Base-by-base conservation (phyloP, 352 stramenopile species). In the Phytophthora pisi region DNA sequence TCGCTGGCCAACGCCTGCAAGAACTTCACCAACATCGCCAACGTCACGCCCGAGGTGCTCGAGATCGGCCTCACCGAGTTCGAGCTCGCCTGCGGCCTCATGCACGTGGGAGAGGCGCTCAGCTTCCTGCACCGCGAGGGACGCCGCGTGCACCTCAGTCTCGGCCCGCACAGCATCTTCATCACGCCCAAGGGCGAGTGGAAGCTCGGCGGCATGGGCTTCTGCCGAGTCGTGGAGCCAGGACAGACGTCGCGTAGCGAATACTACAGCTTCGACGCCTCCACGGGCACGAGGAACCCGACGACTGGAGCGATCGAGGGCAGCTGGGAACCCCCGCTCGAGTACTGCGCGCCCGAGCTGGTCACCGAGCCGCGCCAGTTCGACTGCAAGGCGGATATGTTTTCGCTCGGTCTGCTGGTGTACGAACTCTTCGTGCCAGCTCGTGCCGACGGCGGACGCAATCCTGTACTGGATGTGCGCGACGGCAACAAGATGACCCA, bases 141-240 rank as follows among this genome's bases (percentile, higher is more conserved):
- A 20, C 84, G 92, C 2, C 88, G 91, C 43, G 82, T 98, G 55
- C 91, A 97, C 58, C 63, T 97, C 42, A 96, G 82, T 66, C 56
- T 97, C 1, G 79, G 85, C 5, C 91, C 92, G 26, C 79, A 95
- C 54, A 97, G 89, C 47, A 90, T 97, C 61, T 97, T 98, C 70
- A 91, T 98, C 28, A 96, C 92, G 46, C 86, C 90, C 42, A 97
- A 94, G 67, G 92, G 92, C 57, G 86, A 96, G 66, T 98, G 90
- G 89, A 97, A 98, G 66, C 79, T 98, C 16, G 91, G 89, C 23
- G 91, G 92, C 10, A 95, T 97, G 82, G 89, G 90, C 66, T 97
- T 97, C 59, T 95, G 87, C 45, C 79, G 87, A 43, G 80, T 95
- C 49, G 83, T 96, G 5, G 88, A 96, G 58, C 88, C 86, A 0